Evolutionary conservation across 2,329 filamentous ascomycete genomes (phyloP).

Genomic region (Epichloe elymi): DNA sequence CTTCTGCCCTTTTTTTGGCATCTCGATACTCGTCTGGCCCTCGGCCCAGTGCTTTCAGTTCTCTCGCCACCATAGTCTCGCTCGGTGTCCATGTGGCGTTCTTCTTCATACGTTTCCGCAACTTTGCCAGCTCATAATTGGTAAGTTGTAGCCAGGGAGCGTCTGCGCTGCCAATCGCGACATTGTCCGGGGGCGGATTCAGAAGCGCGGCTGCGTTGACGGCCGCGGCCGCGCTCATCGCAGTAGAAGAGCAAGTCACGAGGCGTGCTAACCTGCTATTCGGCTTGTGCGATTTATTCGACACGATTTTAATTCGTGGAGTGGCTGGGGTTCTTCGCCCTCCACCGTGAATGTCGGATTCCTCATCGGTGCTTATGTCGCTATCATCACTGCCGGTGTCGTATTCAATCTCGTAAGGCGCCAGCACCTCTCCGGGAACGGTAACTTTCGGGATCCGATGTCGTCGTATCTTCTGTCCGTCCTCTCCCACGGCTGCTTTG

Average conservation of each 20-base stretch:
- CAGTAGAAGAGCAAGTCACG: constrained; percentile 21
- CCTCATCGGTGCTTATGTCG: constrained; percentile 39
- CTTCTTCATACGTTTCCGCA: constrained; percentile 84
- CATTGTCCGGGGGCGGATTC: constrained; percentile 46
- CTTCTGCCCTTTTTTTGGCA: constrained; percentile 52
- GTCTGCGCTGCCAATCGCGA: constrained; percentile 43
- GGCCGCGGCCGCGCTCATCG: constrained; percentile 25
- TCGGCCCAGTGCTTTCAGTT: constrained; percentile 58
- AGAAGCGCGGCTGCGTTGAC: constrained; percentile 30
- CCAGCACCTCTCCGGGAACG: constrained; percentile 52
- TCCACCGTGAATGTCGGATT: constrained; percentile 28
- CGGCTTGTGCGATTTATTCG: constrained; percentile 28
- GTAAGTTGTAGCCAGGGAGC: constrained; percentile 55
- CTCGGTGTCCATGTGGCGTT: constrained; percentile 77
- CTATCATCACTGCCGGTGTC: constrained; percentile 41
- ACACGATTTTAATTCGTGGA: constrained; percentile 38
- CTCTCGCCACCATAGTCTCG: constrained; percentile 72
- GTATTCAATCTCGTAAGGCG: constrained; percentile 52
- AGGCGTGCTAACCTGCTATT: constrained; percentile 27
- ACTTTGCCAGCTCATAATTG: constrained; percentile 49
- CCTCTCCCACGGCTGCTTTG: constrained; percentile 32
- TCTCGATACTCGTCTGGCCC: constrained; percentile 48
- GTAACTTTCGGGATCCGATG: constrained; percentile 44
- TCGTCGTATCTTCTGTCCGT: constrained; percentile 32
- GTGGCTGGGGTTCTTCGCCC: constrained; percentile 23